Evolutionary conservation across 179 eudicot genomes (phyloP), one percentile per base, ranked within the genome.

Genomic region (Silene coronaria): DNA sequence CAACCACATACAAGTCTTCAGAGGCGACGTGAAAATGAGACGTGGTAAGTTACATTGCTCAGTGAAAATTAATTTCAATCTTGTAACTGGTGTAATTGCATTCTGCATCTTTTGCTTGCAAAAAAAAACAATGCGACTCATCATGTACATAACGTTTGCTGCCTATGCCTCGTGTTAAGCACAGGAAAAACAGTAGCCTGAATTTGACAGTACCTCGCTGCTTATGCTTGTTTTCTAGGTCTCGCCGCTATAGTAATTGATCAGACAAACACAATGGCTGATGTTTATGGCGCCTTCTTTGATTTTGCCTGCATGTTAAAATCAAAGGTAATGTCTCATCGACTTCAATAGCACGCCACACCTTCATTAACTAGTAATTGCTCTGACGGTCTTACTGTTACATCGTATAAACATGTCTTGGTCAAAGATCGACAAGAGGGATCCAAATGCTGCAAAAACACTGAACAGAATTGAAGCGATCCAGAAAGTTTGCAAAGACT

Each of bases 21-120:
- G 90, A 81, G 92, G 92, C 70, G 97, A 89, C 46, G 98, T 91
- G 58, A 93, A 89, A 80, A 84, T 93, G 94, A 88, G 96, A 81
- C 92, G 96, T 24, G 97, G 97, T 91, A 80, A 86, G 89, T 74
- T 32, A 19, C 23, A 6, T 68, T n/a, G n/a, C n/a, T n/a, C n/a
- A n/a, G n/a, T n/a, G n/a, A n/a, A n/a, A n/a, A n/a, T n/a, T n/a
- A n/a, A n/a, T n/a, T n/a, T n/a, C n/a, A n/a, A n/a, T n/a, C n/a
- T n/a, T n/a, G n/a, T n/a, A n/a, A n/a, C n/a, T n/a, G n/a, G n/a
- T n/a, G n/a, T n/a, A n/a, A n/a, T n/a, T n/a, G n/a, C n/a, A n/a
- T n/a, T n/a, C n/a, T n/a, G n/a, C n/a, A n/a, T n/a, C n/a, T n/a
- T n/a, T n/a, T n/a, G n/a, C n/a, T n/a, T n/a, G n/a, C n/a, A n/a